Evolutionary conservation across 192 early-diverging fungal species (phyloP), one percentile per base, ranked within the genome.

Genomic region (Phlyctochytrium planicorne): DNA sequence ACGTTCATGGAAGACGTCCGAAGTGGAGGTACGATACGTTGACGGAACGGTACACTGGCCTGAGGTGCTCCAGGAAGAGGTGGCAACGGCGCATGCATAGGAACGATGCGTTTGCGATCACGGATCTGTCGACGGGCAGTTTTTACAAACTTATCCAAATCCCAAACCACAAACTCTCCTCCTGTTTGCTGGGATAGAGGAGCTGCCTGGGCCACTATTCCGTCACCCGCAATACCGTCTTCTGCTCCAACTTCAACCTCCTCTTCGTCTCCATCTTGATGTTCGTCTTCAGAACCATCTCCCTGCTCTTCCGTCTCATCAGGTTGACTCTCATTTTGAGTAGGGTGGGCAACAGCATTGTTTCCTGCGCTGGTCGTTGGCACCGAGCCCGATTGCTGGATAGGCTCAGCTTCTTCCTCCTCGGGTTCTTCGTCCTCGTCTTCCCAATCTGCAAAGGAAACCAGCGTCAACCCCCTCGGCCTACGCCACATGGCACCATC

Each of bases 141-240:
- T 47, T 47, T 47, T 6, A 47, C 20, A 20, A 47, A 47, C 40
- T 20, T 47, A 6, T 57, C 55, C 20, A 57, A 25, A 27, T 57
- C 55, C 55, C 55, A 57, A 4, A 57, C 55, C 16, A 57, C 55
- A 57, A 57, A 57, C 55, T 57, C 55, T 6, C 40, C 40, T 6
- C 40, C 20, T 47, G 10, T 47, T 20, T 47, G 40, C 6, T 47
- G 10, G 40, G 40, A 47, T 6, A 47, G 10, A 20, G 20, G 20
- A 47, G 40, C 40, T 20, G 40, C 40, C 40, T 47, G 40, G 20
- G 40, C 40, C 40, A 20, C 10, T 20, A 6, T 20, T 14, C 40
- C 40, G 10, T 6, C 40, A 29, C 55, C 55, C 16, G 55, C 55
- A 27, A 10, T 10, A 4, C 55, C 55, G 40, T 50, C 40, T 14